Conservation (phyloP, 129 eudicot genomes). For the Daucus carota region DH1_v3.0 NC_030383.2:36327501-36328000, state of each 20-base stretch:
- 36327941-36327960: not conserved
- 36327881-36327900: not conserved
- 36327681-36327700: not conserved
- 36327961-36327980: not conserved
- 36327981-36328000: too few species aligned
- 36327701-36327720: too few species aligned
- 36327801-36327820: not conserved
- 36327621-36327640: not conserved
- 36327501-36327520: conserved; percentile 68
- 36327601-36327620: not conserved
- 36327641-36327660: not conserved
- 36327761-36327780: too few species aligned
- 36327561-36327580: not conserved
- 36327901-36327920: not conserved
- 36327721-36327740: too few species aligned
- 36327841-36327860: not conserved
- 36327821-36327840: not conserved
- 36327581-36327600: not conserved
- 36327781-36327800: not conserved
- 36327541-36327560: conserved; percentile 42
- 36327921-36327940: not conserved
- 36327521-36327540: conserved; percentile 67
- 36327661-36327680: not conserved
- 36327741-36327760: too few species aligned
- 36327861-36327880: not conserved